phyloP scores from a whole-genome alignment of 805 yeast genomes.

The Blastobotrys americana region DNA sequence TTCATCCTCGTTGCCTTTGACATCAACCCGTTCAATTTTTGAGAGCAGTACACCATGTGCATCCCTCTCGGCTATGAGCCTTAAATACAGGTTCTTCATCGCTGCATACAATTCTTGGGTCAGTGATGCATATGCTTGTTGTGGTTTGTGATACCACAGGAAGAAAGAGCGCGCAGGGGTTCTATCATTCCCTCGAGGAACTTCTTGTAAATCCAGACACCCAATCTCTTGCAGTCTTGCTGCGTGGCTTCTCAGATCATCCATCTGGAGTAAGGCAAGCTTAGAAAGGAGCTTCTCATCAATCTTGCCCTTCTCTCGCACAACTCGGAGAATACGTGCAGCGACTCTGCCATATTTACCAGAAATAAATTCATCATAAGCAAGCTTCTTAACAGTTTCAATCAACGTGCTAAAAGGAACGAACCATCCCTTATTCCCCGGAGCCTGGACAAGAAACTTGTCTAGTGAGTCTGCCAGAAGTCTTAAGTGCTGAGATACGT shows the following conservation, averaged over 20 bases:
- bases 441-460: slow-evolving; percentile 51
- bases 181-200: slow-evolving; percentile 85
- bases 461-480: slow-evolving; percentile 49
- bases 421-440: slow-evolving; percentile 44
- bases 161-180: slow-evolving; percentile 85
- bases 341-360: slow-evolving; percentile 42
- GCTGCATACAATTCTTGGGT: slow-evolving; percentile 43
- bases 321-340: slow-evolving; percentile 67
- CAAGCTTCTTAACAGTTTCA: slow-evolving; percentile 23
- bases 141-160: slow-evolving; percentile 65
- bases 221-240: slow-evolving; percentile 61
- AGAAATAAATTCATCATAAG: slow-evolving; percentile 31
- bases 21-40: slow-evolving; percentile 86
- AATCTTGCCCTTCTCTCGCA: slow-evolving; percentile 59
- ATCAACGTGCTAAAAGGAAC: slow-evolving; percentile 31
- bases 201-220: slow-evolving; percentile 82
- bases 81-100: slow-evolving; percentile 38
- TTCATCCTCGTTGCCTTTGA: slow-evolving; percentile 71
- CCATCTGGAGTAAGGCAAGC: slow-evolving; percentile 67
- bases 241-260: slow-evolving; percentile 64
- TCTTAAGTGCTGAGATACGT: slow-evolving; percentile 48
- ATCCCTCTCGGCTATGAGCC: slow-evolving; percentile 36
- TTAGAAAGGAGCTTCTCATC: slow-evolving; percentile 82
- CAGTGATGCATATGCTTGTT: slow-evolving; percentile 42
- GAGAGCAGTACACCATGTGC: slow-evolving; percentile 62